phyloP scores from a whole-genome alignment of 768 basidiomycete species.

The Lepiota subincarnata region DNA sequence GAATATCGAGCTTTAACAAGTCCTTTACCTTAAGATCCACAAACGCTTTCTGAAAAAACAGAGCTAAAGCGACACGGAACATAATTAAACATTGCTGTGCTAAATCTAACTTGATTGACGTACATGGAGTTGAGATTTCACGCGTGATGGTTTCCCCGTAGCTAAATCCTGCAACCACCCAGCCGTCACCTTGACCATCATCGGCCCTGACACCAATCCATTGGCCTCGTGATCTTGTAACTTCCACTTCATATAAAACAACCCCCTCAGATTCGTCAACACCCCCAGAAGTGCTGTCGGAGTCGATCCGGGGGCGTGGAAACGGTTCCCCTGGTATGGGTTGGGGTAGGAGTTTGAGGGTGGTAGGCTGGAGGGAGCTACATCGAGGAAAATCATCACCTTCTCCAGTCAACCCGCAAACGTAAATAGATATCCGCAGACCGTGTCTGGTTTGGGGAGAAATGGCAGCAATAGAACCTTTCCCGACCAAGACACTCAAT shows the following conservation, averaged over 20 bases:
- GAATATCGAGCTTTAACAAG: slow-evolving; percentile 39
- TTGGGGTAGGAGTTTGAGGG: slow-evolving; percentile 60
- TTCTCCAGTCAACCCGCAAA: slow-evolving; percentile 32
- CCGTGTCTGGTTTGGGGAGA: slow-evolving; percentile 44
- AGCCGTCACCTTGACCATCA: slow-evolving; percentile 49
- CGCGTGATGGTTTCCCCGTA: slow-evolving; percentile 25
- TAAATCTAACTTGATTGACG: slow-evolving; percentile 18
- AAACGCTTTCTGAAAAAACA: slow-evolving; percentile 32
- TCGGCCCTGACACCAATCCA: slow-evolving; percentile 56
- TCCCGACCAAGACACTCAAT: slow-evolving; percentile 57
- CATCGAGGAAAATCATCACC: slow-evolving; percentile 30
- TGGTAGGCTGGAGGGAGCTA: slow-evolving; percentile 35
- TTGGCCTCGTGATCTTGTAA: slow-evolving; percentile 11
- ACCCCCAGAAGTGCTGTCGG: slow-evolving; percentile 30
- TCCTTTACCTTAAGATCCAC: slow-evolving; percentile 28
- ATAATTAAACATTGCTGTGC: slow-evolving; percentile 12
- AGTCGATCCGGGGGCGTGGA: slow-evolving; percentile 63
- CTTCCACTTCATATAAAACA: slow-evolving; percentile 52
- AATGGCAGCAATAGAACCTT: slow-evolving; percentile 49
- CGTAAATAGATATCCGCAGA: slow-evolving; percentile 43
- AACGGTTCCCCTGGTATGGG: slow-evolving; percentile 51
- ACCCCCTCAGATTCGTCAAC: slow-evolving; percentile 62
- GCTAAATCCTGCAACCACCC: slow-evolving; percentile 58
- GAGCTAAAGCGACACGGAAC: slow-evolving; percentile 25
- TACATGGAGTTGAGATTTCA: slow-evolving; percentile 41